Conservation (phyloP, 805 yeast genomes). For the Kluyveromyces aestuarii region DNA sequence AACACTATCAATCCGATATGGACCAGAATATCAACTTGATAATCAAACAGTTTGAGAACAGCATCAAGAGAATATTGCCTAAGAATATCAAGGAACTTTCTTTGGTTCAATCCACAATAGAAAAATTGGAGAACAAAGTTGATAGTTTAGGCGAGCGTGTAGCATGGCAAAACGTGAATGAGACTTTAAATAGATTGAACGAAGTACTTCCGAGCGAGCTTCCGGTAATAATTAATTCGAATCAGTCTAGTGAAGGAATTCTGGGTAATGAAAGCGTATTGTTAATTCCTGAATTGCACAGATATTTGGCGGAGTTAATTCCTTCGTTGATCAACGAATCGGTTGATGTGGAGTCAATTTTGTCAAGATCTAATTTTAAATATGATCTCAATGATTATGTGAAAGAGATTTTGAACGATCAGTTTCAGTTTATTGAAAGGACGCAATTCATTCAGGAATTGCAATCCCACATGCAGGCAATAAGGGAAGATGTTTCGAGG, state of each 20-base stretch:
- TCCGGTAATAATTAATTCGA: slow-evolving; percentile 20
- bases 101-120: background rate
- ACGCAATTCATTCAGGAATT: slow-evolving; percentile 20
- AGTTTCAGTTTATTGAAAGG: slow-evolving; percentile 25
- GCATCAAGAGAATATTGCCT: slow-evolving; percentile 23
- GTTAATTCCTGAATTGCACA: slow-evolving; percentile 25
- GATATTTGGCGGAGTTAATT: slow-evolving; percentile 14
- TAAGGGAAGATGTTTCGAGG: slow-evolving; percentile 20
- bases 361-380: slow-evolving; percentile 6
- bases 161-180: background rate
- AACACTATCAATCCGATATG: slow-evolving; percentile 16
- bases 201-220: slow-evolving; percentile 21
- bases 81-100: slow-evolving; percentile 11
- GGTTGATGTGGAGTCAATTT: background rate
- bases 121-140: background rate
- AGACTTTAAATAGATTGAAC: background rate
- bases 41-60: slow-evolving; percentile 25
- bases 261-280: slow-evolving; percentile 14
- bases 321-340: slow-evolving; percentile 5
- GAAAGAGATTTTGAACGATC: slow-evolving; percentile 23
- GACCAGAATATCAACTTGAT: slow-evolving; percentile 23
- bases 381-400: slow-evolving; percentile 23
- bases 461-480: slow-evolving; percentile 17
- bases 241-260: background rate
- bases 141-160: background rate